Conservation (phyloP, 129 eudicot genomes). For the Chrysanthemum seticuspe region DNA sequence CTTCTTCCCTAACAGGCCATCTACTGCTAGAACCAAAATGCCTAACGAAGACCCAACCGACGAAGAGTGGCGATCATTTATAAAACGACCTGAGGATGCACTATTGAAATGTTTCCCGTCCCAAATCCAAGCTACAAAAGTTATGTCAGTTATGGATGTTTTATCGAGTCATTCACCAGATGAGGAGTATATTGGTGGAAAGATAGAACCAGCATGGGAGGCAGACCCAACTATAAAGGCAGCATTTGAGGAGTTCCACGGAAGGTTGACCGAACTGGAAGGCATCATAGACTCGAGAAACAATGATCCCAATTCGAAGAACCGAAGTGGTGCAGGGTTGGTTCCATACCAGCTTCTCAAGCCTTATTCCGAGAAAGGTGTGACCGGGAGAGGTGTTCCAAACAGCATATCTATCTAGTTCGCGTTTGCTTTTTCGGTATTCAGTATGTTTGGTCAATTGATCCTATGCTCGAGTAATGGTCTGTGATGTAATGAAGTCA, state of each 20-base stretch:
- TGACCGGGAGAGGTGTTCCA: conserved; percentile 47
- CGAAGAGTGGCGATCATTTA: conserved; percentile 31
- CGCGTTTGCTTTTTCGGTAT: not conserved
- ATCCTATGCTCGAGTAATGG: too few species aligned
- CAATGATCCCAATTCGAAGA: not conserved
- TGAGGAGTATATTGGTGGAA: conserved; percentile 37
- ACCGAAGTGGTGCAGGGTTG: conserved; percentile 40
- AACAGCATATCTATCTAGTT: conserved; percentile 42
- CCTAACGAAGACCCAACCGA: conserved; percentile 40
- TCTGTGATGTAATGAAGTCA: too few species aligned
- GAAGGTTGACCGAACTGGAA: conserved; percentile 21
- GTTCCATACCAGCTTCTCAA: conserved; percentile 42
- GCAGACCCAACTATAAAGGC: conserved; percentile 31
- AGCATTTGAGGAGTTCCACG: conserved; percentile 26
- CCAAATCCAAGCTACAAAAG: conserved; percentile 34
- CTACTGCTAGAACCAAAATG: conserved; percentile 34
- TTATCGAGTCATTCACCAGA: conserved; percentile 39
- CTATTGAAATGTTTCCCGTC: conserved; percentile 38
- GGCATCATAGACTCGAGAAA: conserved; percentile 32
- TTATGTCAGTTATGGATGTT: conserved; percentile 38
- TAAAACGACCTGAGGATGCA: conserved; percentile 33
- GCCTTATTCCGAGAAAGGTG: conserved; percentile 39
- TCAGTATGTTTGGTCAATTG: too few species aligned
- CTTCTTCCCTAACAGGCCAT: conserved; percentile 43
- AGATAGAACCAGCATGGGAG: conserved; percentile 33